Evolutionary conservation across 306 rosid genomes (phyloP), one percentile per base, ranked within the genome.

Genomic region (Pyrus bretschneideri): DNA sequence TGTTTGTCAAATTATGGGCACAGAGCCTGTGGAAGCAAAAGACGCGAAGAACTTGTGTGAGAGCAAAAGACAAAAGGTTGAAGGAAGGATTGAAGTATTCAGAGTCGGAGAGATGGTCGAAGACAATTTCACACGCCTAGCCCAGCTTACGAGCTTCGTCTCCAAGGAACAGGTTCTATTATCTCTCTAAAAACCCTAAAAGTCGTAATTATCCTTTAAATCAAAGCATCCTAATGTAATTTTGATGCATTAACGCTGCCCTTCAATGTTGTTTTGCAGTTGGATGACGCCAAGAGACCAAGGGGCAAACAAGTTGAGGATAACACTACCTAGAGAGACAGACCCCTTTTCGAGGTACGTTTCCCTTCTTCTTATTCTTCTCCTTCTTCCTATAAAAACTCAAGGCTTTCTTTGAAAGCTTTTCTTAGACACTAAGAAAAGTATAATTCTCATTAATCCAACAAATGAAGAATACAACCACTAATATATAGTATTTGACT

Each of bases 241-340:
- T 67, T 42, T 15, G 33, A 40, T 69, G 23, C 60, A 44, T 70
- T 46, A 46, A 46, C 19, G 2, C 7, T 46, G 19, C 54, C 2
- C 13, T 70, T 55, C 1, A 14, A 38, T 71, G 52, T 18, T 22
- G 51, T 54, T 45, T 17, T 71, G 80, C 88, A 94, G 96, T 74
- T 92, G 81, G 93, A 84, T 55, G 93, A 92, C 80, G 78, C 92
- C 15, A 92, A 92, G 86, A 88, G 66, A 85, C 45, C 88, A 58
- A 89, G 97, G 74, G 98, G 97, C 27, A 97, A 89, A 58, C 86
- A 97, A 31, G 91, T 92, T 64, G 98, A 95, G 3, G 98, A 95
- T 59, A 97, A 97, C 62, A 95, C 97, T 75, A 97, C 97, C 57
- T 90, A 89, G 33, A 82, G 97, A 49, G 98, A 95, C 66, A 86